A percentile compares a stretch with the other conserved stretches of the same genome.
These are phyloP conservation scores for Russula earlei DNA, from an alignment of 768 basidiomycete species.

Conservation along the genomic window DNA sequence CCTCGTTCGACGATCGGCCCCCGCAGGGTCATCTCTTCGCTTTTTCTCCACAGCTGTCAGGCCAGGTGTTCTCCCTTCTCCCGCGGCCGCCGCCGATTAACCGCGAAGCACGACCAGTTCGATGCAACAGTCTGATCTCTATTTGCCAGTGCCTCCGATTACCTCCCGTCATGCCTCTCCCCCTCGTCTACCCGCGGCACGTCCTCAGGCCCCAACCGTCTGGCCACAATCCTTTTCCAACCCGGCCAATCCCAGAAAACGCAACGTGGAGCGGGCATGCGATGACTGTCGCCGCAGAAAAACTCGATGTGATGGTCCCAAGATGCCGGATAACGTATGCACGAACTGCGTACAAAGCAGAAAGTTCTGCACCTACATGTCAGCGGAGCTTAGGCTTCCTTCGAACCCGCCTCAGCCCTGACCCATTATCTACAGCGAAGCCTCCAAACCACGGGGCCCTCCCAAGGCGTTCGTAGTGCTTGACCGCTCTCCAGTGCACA, in stretches of 20 bases:
- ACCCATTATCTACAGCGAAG: slow-evolving; percentile 23
- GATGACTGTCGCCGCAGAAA: slow-evolving; percentile 29
- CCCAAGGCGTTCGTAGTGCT: slow-evolving; percentile 30
- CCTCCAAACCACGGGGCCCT: slow-evolving; percentile 32
- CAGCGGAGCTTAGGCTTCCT: not conserved
- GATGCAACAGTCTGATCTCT: slow-evolving; percentile 10
- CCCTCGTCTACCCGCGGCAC: not conserved
- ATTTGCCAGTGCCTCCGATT: not conserved
- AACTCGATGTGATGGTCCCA: slow-evolving; percentile 28
- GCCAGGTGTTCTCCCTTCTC: not conserved
- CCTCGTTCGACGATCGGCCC: slow-evolving; percentile 8
- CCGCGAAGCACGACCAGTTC: not conserved
- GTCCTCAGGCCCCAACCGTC: not conserved
- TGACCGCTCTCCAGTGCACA: not conserved
- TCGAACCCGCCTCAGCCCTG: not conserved
- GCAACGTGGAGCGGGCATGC: slow-evolving; percentile 29
- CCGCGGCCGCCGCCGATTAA: slow-evolving; percentile 13
- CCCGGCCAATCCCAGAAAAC: slow-evolving; percentile 25
- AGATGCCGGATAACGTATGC: slow-evolving; percentile 29
- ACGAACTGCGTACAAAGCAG: slow-evolving; percentile 30
- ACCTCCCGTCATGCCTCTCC: slow-evolving; percentile 1
- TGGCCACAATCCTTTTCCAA: slow-evolving; percentile 11
- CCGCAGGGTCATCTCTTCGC: slow-evolving; percentile 3
- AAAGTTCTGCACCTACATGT: slow-evolving; percentile 30
- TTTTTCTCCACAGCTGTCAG: not conserved